These are phyloP conservation scores for Aspergillus pseudonomiae DNA, from an alignment of 2,329 filamentous ascomycete genomes.

Conservation along the genomic window DNA sequence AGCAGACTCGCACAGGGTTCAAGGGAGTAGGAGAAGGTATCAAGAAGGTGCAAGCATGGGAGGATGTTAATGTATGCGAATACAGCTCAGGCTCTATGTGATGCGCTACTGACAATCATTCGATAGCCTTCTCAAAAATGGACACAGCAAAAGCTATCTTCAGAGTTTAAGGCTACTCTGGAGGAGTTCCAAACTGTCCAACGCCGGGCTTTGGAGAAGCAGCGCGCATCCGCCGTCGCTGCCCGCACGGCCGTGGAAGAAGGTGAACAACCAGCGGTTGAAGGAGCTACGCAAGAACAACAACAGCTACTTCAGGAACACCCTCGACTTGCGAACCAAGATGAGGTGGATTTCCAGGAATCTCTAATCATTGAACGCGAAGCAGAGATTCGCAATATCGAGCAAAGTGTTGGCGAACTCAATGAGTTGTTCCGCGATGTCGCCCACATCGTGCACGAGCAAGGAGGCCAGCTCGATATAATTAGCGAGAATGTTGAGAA, in stretches of 20 bases:
- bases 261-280: conserved; percentile 27
- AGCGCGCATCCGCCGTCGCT: conserved; percentile 81
- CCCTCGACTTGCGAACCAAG: conserved; percentile 80
- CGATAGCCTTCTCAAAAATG: conserved; percentile 88
- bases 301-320: conserved; percentile 78
- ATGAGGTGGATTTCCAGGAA: conserved; percentile 97
- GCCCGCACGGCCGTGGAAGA: conserved; percentile 78
- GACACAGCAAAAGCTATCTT: conserved; percentile 90
- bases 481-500: conserved; percentile 88
- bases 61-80: conserved; percentile 71
- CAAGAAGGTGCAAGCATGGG: conserved; percentile 88
- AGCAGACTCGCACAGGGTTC: conserved; percentile 84
- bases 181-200: conserved; percentile 93
- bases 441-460: conserved; percentile 94
- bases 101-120: conserved; percentile 16
- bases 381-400: conserved; percentile 94
- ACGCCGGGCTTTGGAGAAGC: conserved; percentile 85
- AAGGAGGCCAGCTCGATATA: conserved; percentile 84
- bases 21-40: conserved; percentile 91
- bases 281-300: conserved; percentile 55
- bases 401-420: conserved; percentile 91
- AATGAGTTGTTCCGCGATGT: conserved; percentile 98
- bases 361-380: conserved; percentile 94
- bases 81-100: not conserved
- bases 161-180: conserved; percentile 86